Evolutionary conservation across 108 stramenopile genomes (phyloP), one percentile per base, ranked within the genome.

Genomic region (Mayamaea pseudoterrestris): DNA sequence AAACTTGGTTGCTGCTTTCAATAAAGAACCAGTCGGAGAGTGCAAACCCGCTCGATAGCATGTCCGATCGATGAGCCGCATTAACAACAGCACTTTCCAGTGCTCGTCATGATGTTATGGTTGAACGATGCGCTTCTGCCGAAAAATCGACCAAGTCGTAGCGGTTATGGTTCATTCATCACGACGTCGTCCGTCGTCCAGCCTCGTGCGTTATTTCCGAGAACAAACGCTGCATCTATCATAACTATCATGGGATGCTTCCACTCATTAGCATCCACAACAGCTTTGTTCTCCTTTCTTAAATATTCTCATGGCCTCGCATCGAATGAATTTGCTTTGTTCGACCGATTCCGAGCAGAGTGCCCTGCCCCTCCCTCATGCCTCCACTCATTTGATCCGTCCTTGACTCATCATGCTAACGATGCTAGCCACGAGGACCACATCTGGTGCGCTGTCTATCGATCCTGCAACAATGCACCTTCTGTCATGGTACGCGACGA

Each of bases 371-470:
- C 68, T 50, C 11, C 40, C 20, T 48, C 42, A 30, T 59, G 52
- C 40, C 68, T 79, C 27, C 41, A 27, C 28, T 55, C 63, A 32
- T 84, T 69, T 47, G 70, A 84, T 58, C 30, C 66, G 4, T 40
- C 66, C 18, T 59, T 76, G 23, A 34, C 66, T 7, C 12, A 34
- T 3, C 1, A 30, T 30, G 31, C 34, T 14, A 43, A 59, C 44
- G 42, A 65, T 22, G 49, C 31, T 0, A 57, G 58, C 22, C 27
- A 28, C 2, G 41, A 50, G 25, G 44, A 52, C 0, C 41, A 21
- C 27, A 43, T 58, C 25, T 89, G 80, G 80, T 82, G 66, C 12
- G 87, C 87, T 16, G 80, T 84, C 0, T 90, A 75, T 50, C 71
- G 87, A 31, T 77, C 77, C 9, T 67, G 50, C 27, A 76, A 84